Evolutionary conservation across 1,284 basidiomycete species (phyloP).

Genomic region (Ustilago sp.): DNA sequence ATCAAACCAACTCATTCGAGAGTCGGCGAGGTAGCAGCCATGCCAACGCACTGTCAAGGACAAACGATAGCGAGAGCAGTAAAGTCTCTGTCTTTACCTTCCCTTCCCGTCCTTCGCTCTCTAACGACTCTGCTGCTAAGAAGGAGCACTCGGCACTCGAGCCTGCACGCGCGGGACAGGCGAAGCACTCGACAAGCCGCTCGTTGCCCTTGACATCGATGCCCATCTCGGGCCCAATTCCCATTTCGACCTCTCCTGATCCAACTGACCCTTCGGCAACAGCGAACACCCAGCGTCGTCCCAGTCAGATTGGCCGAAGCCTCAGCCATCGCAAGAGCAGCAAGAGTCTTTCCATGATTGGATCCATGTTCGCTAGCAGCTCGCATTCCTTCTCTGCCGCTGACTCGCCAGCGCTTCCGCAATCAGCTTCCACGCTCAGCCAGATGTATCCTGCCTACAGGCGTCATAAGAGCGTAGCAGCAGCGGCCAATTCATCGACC

Average conservation of each 20-base stretch:
- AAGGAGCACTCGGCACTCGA: background rate
- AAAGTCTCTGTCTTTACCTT: slow-evolving; percentile 28
- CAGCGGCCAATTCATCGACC: background rate
- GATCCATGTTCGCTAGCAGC: slow-evolving; percentile 21
- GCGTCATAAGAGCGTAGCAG: background rate
- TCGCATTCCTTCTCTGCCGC: background rate
- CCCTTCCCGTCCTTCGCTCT: slow-evolving; percentile 19
- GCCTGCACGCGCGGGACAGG: slow-evolving; percentile 3
- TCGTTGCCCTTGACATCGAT: slow-evolving; percentile 25
- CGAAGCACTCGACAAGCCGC: slow-evolving; percentile 28
- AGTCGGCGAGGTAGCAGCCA: background rate
- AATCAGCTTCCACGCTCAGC: slow-evolving; percentile 12
- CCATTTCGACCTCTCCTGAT: slow-evolving; percentile 6
- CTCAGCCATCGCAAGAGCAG: slow-evolving; percentile 40
- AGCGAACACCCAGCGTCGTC: slow-evolving; percentile 16
- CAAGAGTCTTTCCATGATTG: slow-evolving; percentile 44
- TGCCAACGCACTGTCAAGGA: background rate
- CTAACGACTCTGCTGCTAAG: slow-evolving; percentile 14
- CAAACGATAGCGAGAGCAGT: slow-evolving; percentile 15
- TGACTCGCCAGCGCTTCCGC: slow-evolving; percentile 24
- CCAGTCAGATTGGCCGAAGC: slow-evolving; percentile 16
- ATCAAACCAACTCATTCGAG: background rate
- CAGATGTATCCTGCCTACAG: slow-evolving; percentile 8
- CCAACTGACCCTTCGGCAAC: background rate
- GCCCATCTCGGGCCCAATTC: slow-evolving; percentile 19